A percentile compares a stretch with the other conserved stretches of the same genome.
Evolutionary conservation across 371 early-diverging fungal genomes (phyloP).

Genomic region (Chytridium lagenaria): DNA sequence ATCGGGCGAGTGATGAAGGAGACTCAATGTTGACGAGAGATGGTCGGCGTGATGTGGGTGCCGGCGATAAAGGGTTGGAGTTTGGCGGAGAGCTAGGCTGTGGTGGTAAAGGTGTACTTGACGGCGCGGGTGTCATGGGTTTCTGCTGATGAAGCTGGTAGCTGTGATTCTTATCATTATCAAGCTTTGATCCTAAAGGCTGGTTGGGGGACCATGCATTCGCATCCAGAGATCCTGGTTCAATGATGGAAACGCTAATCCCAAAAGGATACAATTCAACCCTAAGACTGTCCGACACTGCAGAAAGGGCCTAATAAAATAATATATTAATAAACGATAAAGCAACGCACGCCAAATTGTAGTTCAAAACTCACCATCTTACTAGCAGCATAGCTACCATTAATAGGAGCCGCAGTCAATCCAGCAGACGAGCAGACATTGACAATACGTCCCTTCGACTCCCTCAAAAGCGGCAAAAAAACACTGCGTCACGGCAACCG

Average conservation of each 20-base stretch:
- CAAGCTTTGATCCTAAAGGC: background rate
- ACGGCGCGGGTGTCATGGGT: no score
- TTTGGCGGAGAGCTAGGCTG: background rate
- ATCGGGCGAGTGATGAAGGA: background rate
- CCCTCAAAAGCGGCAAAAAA: slow-evolving; percentile 42
- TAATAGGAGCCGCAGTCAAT: slow-evolving; percentile 43
- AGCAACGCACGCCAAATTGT: slow-evolving; percentile 78
- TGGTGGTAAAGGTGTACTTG: background rate
- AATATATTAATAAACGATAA: slow-evolving; percentile 44
- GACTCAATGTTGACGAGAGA: background rate
- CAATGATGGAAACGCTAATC: slow-evolving; percentile 55
- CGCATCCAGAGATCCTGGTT: slow-evolving; percentile 77
- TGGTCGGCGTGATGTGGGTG: background rate
- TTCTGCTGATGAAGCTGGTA: slow-evolving; percentile 1
- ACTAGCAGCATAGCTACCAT: slow-evolving; percentile 58
- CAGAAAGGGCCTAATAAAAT: slow-evolving; percentile 86
- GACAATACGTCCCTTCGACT: slow-evolving; percentile 43
- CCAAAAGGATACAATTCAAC: slow-evolving; percentile 44
- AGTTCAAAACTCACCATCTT: slow-evolving; percentile 75
- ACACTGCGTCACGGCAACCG: slow-evolving; percentile 41
- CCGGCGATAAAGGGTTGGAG: background rate
- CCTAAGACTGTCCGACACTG: slow-evolving; percentile 65
- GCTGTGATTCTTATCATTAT: background rate
- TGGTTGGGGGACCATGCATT: slow-evolving; percentile 9
- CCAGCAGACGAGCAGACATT: slow-evolving; percentile 46